Percentiles rank a stretch among this genome's conserved stretches.
Conservation (phyloP, 176 grass and related monocot species). For the Phoenix roebelenii region DNA sequence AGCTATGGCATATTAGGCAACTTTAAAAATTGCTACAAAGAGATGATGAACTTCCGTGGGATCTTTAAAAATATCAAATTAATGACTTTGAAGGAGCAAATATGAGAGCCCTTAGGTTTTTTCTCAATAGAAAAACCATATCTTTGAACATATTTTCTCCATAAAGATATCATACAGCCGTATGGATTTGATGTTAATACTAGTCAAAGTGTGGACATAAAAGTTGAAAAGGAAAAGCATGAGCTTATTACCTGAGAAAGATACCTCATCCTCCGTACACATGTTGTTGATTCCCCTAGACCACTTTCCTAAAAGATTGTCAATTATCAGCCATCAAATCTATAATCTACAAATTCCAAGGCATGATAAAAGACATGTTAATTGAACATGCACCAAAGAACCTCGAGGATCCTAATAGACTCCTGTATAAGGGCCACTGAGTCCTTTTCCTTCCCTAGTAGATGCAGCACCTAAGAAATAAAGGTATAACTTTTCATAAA, state of each 20-base stretch:
- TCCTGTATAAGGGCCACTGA: conserved; percentile 58
- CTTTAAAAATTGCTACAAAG: too few species aligned
- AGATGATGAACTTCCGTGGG: too few species aligned
- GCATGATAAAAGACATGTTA: neutral
- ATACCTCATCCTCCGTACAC: conserved; percentile 57
- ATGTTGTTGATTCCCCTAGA: conserved; percentile 52
- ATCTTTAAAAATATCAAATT: too few species aligned
- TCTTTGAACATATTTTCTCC: too few species aligned
- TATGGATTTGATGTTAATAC: too few species aligned
- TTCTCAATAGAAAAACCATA: too few species aligned
- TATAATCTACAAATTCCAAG: neutral
- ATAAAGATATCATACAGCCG: too few species aligned
- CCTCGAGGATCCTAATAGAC: conserved; percentile 91
- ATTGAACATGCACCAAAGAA: conserved; percentile 20
- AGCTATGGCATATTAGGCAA: too few species aligned
- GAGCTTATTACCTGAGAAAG: conserved; percentile 36
- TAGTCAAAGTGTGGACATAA: neutral
- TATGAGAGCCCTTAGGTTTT: too few species aligned
- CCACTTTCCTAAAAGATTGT: conserved; percentile 60
- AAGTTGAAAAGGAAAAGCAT: neutral
- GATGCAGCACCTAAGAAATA: conserved; percentile 52
- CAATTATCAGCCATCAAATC: conserved; percentile 21
- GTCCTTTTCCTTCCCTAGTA: conserved; percentile 65
- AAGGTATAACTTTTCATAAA: conserved; percentile 1
- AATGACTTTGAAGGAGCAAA: too few species aligned